A percentile compares a stretch with the other conserved stretches of the same genome.
phyloP scores from a whole-genome alignment of 73 alveolate species.

The Paramecium octaurelia region DNA sequence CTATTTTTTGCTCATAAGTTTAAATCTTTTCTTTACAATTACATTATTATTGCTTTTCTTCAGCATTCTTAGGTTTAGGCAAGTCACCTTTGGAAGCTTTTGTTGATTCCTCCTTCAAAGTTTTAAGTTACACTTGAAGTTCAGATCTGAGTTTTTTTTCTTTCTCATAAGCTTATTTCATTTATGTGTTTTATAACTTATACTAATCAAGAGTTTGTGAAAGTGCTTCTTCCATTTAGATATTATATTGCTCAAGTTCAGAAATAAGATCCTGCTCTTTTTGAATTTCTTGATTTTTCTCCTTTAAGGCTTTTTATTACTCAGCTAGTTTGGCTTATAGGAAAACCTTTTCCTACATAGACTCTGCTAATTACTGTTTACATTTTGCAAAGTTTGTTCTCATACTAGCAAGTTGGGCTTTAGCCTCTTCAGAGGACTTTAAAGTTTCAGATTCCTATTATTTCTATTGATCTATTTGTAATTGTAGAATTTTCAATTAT shows the following conservation, averaged over 20 bases:
- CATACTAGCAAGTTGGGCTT: not conserved
- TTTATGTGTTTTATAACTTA: not conserved
- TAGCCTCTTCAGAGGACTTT: not conserved
- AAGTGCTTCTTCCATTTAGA: not conserved
- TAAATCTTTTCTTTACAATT: not conserved
- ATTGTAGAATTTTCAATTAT: not conserved
- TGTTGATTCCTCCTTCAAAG: not conserved
- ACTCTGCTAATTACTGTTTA: not conserved
- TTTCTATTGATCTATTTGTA: not conserved
- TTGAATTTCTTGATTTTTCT: not conserved
- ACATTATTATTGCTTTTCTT: not conserved
- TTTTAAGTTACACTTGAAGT: not conserved
- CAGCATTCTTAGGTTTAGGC: not conserved
- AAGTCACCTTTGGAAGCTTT: not conserved
- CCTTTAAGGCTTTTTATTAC: not conserved
- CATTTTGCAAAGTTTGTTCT: not conserved
- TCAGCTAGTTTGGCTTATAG: not conserved
- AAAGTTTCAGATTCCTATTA: not conserved
- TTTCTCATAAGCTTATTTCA: not conserved
- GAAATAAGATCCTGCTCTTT: not conserved
- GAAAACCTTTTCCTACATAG: not conserved
- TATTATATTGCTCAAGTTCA: not conserved
- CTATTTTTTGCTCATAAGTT: not conserved
- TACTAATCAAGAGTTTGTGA: not conserved
- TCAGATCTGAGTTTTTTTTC: not conserved